These are phyloP conservation scores for Ceratocystis ficicola DNA, from an alignment of 2,329 filamentous ascomycete species.

Conservation along the genomic window DNA sequence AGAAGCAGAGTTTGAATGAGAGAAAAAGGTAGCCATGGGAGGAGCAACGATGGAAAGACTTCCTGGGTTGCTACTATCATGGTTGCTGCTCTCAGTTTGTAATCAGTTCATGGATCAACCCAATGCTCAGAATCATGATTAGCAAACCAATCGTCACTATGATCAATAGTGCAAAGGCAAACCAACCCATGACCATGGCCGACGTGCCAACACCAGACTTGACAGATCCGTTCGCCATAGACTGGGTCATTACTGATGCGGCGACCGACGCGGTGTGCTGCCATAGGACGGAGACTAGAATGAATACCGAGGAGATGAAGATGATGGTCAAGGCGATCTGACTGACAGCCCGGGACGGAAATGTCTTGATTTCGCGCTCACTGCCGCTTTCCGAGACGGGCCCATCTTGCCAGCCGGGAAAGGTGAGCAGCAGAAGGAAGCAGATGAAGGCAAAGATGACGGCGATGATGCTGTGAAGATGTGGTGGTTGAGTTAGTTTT, in stretches of 20 bases:
- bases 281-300: conserved; percentile 68
- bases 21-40: not conserved
- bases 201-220: conserved; percentile 79
- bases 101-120: conserved; percentile 53
- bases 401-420: conserved; percentile 85
- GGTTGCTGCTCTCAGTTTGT: conserved; percentile 25
- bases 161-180: conserved; percentile 84
- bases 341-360: conserved; percentile 82
- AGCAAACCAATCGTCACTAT: conserved; percentile 90
- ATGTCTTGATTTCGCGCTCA: conserved; percentile 83
- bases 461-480: conserved; percentile 67
- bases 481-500: not conserved
- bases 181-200: conserved; percentile 97
- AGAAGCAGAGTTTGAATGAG: conserved; percentile 1
- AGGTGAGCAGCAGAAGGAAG: conserved; percentile 87
- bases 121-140: conserved; percentile 93
- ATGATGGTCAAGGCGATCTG: conserved; percentile 90
- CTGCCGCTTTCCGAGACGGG: conserved; percentile 59
- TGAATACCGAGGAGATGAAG: conserved; percentile 61
- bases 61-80: not conserved
- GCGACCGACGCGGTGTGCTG: conserved; percentile 95
- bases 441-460: conserved; percentile 96
- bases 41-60: not conserved
- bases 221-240: conserved; percentile 81
- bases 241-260: conserved; percentile 83